Conservation (phyloP, 176 grass and related monocot genomes). For the Triticum aestivum region IWGSC_CS_RefSeq_v2.1 NC_057799.1:618519440-618519939, state of each 20-base stretch:
- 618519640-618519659: neutral
- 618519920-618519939: slow-evolving; percentile 60
- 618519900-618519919: slow-evolving; percentile 9
- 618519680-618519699: slow-evolving; percentile 72
- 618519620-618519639: neutral
- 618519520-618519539: slow-evolving; percentile 44
- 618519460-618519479: slow-evolving; percentile 10
- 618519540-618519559: slow-evolving; percentile 63
- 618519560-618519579: slow-evolving; percentile 20
- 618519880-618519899: neutral
- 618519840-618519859: neutral
- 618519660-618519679: slow-evolving; percentile 57
- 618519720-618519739: slow-evolving; percentile 72
- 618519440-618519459: slow-evolving; percentile 43
- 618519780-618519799: slow-evolving; percentile 64
- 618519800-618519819: neutral
- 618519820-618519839: neutral
- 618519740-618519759: slow-evolving; percentile 74
- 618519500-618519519: slow-evolving; percentile 43
- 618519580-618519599: neutral
- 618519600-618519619: neutral
- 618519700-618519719: slow-evolving; percentile 64
- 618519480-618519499: slow-evolving; percentile 54
- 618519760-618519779: slow-evolving; percentile 66
- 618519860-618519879: neutral